Evolutionary conservation across 208 protist genomes (phyloP).

Genomic region (Wallacemonas collosoma): DNA sequence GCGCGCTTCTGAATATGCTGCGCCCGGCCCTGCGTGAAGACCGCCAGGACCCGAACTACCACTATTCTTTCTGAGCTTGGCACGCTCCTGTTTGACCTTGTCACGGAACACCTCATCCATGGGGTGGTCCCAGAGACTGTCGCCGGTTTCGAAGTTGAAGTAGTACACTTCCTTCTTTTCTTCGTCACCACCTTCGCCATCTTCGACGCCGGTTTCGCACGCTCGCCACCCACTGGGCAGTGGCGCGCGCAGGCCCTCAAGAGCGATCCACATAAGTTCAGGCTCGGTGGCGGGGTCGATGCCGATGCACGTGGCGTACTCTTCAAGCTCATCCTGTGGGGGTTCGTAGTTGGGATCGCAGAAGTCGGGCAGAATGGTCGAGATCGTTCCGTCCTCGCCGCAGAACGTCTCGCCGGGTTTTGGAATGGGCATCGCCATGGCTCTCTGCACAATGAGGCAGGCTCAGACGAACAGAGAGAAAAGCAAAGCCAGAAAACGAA

Average conservation of each 20-base stretch:
- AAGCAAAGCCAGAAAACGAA: not conserved
- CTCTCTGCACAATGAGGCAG: no score
- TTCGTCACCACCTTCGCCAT: conserved; percentile 15
- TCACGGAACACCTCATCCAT: conserved; percentile 90
- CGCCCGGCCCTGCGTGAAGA: no score
- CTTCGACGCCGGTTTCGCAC: conserved; percentile 84
- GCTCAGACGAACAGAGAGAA: not conserved
- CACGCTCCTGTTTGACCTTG: conserved; percentile 56
- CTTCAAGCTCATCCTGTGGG: conserved; percentile 81
- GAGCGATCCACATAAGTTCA: conserved; percentile 90
- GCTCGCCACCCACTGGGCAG: conserved; percentile 92
- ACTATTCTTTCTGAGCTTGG: conserved; percentile 16
- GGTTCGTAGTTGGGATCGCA: conserved; percentile 90
- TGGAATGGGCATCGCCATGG: conserved; percentile 49
- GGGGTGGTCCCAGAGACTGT: conserved; percentile 95
- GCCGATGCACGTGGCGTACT: conserved; percentile 95
- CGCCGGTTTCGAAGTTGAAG: conserved; percentile 93
- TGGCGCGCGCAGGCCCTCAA: conserved; percentile 90
- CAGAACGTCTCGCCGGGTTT: conserved; percentile 69
- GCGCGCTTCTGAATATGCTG: not conserved
- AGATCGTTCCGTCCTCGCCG: conserved; percentile 80
- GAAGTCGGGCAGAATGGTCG: conserved; percentile 87
- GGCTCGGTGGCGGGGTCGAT: conserved; percentile 81
- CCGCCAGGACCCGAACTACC: not conserved
- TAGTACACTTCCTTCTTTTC: conserved; percentile 88